Evolutionary conservation across 1,284 basidiomycete genomes (phyloP), one percentile per base, ranked within the genome.

Genomic region (Melanopsichium pennsylvanicum): DNA sequence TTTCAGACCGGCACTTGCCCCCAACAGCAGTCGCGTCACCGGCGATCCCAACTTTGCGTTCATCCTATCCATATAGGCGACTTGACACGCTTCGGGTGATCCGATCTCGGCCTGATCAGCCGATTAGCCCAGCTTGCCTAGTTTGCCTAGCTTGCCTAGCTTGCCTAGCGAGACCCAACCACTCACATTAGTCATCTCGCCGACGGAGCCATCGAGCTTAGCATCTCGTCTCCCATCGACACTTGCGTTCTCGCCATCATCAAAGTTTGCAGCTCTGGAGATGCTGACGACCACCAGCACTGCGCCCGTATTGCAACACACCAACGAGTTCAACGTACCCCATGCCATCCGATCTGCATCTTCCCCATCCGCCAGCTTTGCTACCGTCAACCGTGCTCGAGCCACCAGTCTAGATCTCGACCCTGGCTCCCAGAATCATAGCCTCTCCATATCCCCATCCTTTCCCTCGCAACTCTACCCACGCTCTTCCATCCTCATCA

Each of bases 401-500:
- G 35, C 58, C 15, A 56, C 52, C 37, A 68, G 64, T 23, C 26
- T 61, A 39, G 64, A 68, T 32, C 40, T 57, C 39, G 41, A 51
- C 23, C n/a, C 41, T 12, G 36, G 31, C 15, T 50, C 58, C 2
- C 52, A 27, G 1, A 32, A 40, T 10, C 48, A 49, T 25, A 52
- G 42, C 36, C 58, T 67, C 34, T 49, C 58, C 19, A 26, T 39
- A 2, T 58, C 66, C 1, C 42, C 50, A 2, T 59, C 66, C 3
- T 33, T 37, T 16, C 27, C 42, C 16, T 44, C 41, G 2, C 54
- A 58, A 7, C 31, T 41, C 39, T 56, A 55, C 19, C 66, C 66
- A 19, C 59, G 66, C 55, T 59, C 55, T 12, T 69, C 66, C 15
- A 69, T 69, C 48, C 50, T 69, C 27, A 57, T 69, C 60, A 69